Evolutionary conservation across 1,139 yeast species (phyloP), one percentile per base, ranked within the genome.

Genomic region (Pneumocystis wakefieldiae): DNA sequence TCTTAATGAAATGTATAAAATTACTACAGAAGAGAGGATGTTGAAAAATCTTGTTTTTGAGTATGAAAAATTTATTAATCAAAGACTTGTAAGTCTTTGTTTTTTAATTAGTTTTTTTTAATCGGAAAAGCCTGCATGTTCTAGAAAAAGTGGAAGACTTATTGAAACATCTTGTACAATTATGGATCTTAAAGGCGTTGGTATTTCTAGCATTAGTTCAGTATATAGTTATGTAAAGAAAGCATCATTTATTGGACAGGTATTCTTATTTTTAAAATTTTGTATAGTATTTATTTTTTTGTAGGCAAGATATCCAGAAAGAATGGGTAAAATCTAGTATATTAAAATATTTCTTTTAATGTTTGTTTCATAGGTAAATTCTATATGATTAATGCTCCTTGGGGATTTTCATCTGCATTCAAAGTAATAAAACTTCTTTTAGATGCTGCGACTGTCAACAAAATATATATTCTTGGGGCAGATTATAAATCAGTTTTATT

Each of bases 361-460:
- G 39, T 15, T 14, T 8, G 10, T 37, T 37, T 32, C 7, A 91
- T 92, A 97, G 97, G 98, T 72, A 90, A 89, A 76, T 92, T 92
- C 74, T 92, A 89, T 77, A 79, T 91, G 72, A 88, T 92, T 76
- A 92, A 92, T 74, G 96, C 98, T 1, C 98, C 98, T 67, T 92
- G 90, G 74, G 98, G 98, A 4, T 92, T 92, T 77, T 84, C 96
- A 55, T 85, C 97, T 61, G 97, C 95, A 53, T 92, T 92, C 80
- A 83, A 83, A 73, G 74, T 91, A 67, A 88, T 92, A 78, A 90
- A 89, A 78, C 92, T 95, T 66, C 91, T 92, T 77, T 81, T 92
- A 72, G 98, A 92, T 74, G 97, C 97, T 4, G 97, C 92, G 64
- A 92, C 98, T n/a, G 97, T 92, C 55, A 85, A 94, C 63, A 92